Percentiles rank a stretch among this genome's conserved stretches.
phyloP scores from a whole-genome alignment of 2,329 filamentous ascomycete genomes.

The Uncinocarpus reesii region DNA sequence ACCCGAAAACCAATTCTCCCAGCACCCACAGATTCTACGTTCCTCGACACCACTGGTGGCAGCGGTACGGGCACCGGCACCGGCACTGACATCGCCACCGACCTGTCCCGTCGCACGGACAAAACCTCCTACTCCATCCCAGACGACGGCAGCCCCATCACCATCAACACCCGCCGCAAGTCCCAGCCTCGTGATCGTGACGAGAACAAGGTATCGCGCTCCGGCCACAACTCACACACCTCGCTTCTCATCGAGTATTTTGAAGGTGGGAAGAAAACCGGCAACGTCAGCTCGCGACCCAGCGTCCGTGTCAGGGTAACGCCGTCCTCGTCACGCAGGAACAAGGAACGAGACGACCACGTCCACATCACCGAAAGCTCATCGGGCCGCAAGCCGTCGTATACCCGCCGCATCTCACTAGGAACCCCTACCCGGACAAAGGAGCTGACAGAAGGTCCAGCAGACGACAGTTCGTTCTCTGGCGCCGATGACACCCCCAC shows the following conservation, averaged over 20 bases:
- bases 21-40: constrained; percentile 41
- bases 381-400: constrained; percentile 60
- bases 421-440: constrained; percentile 31
- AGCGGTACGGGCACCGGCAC: constrained; percentile 39
- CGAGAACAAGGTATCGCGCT: constrained; percentile 39
- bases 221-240: constrained; percentile 60
- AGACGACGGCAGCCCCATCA: constrained; percentile 63
- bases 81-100: constrained; percentile 42
- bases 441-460: constrained; percentile 25
- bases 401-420: constrained; percentile 58
- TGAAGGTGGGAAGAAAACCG: constrained; percentile 56
- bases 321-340: constrained; percentile 55
- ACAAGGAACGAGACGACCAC: constrained; percentile 53
- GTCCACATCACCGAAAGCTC: constrained; percentile 79
- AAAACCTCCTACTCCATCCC: constrained; percentile 43
- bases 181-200: constrained; percentile 40
- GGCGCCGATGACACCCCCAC: constrained; percentile 69
- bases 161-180: constrained; percentile 58
- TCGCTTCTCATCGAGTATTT: constrained; percentile 93
- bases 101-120: constrained; percentile 42
- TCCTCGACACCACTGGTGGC: constrained; percentile 35
- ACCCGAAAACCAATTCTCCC: constrained; percentile 41
- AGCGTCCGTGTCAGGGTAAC: constrained; percentile 74
- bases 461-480: constrained; percentile 62
- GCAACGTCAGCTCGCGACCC: constrained; percentile 54